Conservation (phyloP, 2,329 filamentous ascomycete genomes). For the Penicillium aurantiogriseum region DNA sequence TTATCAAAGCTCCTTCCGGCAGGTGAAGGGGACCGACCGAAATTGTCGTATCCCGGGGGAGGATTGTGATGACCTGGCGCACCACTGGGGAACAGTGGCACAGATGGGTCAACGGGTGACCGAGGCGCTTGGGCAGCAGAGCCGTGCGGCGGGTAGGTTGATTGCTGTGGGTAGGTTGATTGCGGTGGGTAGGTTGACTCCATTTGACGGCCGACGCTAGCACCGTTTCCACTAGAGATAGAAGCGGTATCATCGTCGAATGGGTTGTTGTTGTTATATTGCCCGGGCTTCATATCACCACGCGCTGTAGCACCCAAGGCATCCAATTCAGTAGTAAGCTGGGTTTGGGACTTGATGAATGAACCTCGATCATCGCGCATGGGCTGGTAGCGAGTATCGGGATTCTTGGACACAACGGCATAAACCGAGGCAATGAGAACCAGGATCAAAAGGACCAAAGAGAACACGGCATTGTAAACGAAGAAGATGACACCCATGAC, state of each 20-base stretch:
- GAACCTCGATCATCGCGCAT: conserved; percentile 96
- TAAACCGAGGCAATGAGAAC: conserved; percentile 75
- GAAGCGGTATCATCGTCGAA: conserved; percentile 72
- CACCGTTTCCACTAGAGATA: conserved; percentile 54
- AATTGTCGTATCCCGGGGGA: conserved; percentile 39
- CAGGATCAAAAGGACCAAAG: conserved; percentile 77
- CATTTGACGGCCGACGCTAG: conserved; percentile 51
- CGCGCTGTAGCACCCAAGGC: conserved; percentile 84
- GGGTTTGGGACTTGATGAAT: conserved; percentile 94
- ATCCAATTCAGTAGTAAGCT: conserved; percentile 83
- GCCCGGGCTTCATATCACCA: conserved; percentile 66
- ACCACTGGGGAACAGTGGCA: conserved; percentile 49
- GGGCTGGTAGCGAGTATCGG: conserved; percentile 89
- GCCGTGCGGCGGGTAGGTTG: conserved; percentile 26
- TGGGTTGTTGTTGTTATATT: conserved; percentile 54
- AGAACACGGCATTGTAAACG: conserved; percentile 79
- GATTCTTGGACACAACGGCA: conserved; percentile 86
- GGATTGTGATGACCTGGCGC: conserved; percentile 40
- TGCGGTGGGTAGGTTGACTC: conserved; percentile 28
- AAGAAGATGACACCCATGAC: conserved; percentile 89
- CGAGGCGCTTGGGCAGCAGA: conserved; percentile 42
- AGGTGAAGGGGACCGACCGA: conserved; percentile 32
- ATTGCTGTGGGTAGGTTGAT: conserved; percentile 22
- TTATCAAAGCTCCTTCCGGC: conserved; percentile 34
- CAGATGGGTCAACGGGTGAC: conserved; percentile 50